Percentiles rank a stretch among this genome's conserved stretches.
These are phyloP conservation scores for Colletotrichum sp. DNA, from an alignment of 2,329 filamentous ascomycete species.

Conservation along the genomic window DNA sequence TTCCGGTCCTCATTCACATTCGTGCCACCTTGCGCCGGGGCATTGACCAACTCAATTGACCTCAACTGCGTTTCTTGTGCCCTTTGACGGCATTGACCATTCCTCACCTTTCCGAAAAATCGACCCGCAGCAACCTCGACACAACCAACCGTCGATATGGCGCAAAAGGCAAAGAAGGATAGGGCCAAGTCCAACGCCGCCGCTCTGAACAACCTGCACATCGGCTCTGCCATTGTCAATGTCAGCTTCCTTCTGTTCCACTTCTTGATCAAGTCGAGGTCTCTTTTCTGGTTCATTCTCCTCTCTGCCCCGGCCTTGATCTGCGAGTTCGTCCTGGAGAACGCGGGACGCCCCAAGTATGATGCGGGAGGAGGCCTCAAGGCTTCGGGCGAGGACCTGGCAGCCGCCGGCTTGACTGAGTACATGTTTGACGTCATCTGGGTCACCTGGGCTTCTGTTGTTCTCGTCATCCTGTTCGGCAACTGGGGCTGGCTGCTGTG, in stretches of 20 bases:
- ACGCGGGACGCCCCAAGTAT: constrained; percentile 79
- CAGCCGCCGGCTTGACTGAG: constrained; percentile 87
- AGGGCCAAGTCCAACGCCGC: constrained; percentile 78
- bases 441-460: constrained; percentile 84
- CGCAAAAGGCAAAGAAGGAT: constrained; percentile 69
- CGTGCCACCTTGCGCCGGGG: background rate
- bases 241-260: constrained; percentile 75
- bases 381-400: constrained; percentile 84
- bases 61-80: background rate
- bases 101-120: background rate
- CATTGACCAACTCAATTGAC: background rate
- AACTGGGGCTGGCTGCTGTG: constrained; percentile 73
- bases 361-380: constrained; percentile 71
- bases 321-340: constrained; percentile 87
- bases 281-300: constrained; percentile 70
- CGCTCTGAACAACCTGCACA: constrained; percentile 81
- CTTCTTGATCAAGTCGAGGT: constrained; percentile 69
- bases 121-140: background rate
- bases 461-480: constrained; percentile 77
- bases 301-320: constrained; percentile 77
- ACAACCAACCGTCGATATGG: constrained; percentile 44
- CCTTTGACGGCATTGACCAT: background rate
- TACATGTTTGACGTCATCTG: constrained; percentile 98
- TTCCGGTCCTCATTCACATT: background rate
- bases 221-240: constrained; percentile 76